Conservation (phyloP, 257 asterid species). For the Catharanthus roseus region DNA sequence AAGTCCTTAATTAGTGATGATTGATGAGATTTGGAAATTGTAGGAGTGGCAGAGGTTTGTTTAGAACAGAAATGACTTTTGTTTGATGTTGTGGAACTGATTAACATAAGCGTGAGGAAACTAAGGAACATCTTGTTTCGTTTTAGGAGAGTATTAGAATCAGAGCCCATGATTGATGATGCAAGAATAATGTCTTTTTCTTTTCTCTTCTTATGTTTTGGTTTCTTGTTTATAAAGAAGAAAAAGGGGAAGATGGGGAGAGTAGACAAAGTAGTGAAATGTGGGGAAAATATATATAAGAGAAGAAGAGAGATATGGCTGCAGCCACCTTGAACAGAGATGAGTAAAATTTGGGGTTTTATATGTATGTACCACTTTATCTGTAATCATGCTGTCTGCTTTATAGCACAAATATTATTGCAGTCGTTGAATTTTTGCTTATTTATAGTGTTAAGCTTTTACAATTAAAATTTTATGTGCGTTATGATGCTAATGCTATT, state of each 20-base stretch:
- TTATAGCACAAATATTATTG: background rate
- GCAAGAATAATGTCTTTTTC: constrained; percentile 12
- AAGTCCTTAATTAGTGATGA: constrained; percentile 4
- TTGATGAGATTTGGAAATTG: constrained; percentile 17
- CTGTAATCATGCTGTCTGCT: background rate
- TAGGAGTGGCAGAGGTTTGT: constrained; percentile 28
- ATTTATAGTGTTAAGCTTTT: too few species aligned
- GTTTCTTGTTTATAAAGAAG: background rate
- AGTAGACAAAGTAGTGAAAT: constrained; percentile 20
- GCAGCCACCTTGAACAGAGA: background rate
- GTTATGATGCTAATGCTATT: too few species aligned
- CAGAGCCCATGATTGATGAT: constrained; percentile 27
- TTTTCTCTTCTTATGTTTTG: background rate
- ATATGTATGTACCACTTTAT: background rate
- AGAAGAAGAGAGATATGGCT: constrained; percentile 11
- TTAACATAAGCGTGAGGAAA: constrained; percentile 37
- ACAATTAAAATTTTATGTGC: too few species aligned
- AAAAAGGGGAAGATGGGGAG: constrained; percentile 19
- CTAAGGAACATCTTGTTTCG: constrained; percentile 35
- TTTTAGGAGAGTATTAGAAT: constrained; percentile 27
- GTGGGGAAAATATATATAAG: constrained; percentile 38
- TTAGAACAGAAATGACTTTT: constrained; percentile 32
- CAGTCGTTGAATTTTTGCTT: background rate
- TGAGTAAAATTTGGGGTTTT: background rate
- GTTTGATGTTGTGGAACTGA: constrained; percentile 38